phyloP scores from a whole-genome alignment of 2,329 filamentous ascomycete species.

The Xylaria sp. region DNA sequence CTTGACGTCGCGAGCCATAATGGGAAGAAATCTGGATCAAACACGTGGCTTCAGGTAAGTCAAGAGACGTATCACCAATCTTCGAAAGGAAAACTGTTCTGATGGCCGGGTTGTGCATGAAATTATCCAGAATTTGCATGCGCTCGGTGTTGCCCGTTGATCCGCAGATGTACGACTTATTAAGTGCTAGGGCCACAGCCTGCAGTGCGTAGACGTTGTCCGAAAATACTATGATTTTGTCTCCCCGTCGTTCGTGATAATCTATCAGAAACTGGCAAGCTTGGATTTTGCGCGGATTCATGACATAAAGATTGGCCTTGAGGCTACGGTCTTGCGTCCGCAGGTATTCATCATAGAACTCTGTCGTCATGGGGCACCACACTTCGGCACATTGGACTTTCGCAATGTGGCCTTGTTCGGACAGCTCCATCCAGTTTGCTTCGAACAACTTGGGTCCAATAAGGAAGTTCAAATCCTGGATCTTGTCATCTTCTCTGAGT shows the following conservation, averaged over 20 bases:
- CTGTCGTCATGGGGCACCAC: constrained; percentile 98
- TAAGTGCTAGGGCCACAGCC: constrained; percentile 80
- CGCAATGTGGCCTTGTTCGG: constrained; percentile 95
- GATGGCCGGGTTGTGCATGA: constrained; percentile 87
- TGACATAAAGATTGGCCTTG: constrained; percentile 74
- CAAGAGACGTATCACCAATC: constrained; percentile 97
- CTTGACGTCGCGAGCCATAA: constrained; percentile 94
- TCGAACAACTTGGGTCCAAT: constrained; percentile 98
- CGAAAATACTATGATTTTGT: constrained; percentile 98
- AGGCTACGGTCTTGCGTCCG: constrained; percentile 46
- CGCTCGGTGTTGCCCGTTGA: constrained; percentile 86
- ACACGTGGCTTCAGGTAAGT: constrained; percentile 94
- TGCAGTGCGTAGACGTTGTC: constrained; percentile 95
- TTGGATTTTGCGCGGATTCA: constrained; percentile 98
- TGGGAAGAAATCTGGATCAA: constrained; percentile 97
- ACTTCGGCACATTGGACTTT: constrained; percentile 98
- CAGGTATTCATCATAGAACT: constrained; percentile 96
- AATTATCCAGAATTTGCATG: constrained; percentile 86
- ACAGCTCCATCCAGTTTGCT: constrained; percentile 99
- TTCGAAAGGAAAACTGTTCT: constrained; percentile 96
- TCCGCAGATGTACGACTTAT: constrained; percentile 90
- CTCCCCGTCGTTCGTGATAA: constrained; percentile 91
- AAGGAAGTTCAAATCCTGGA: constrained; percentile 93
- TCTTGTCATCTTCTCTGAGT: constrained; percentile 96
- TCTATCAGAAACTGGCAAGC: constrained; percentile 98